A percentile compares a stretch with the other conserved stretches of the same genome.
These are phyloP conservation scores for Astrephomene gubernaculifera DNA, from an alignment of 139 green algal species.

Conservation along the genomic window DNA sequence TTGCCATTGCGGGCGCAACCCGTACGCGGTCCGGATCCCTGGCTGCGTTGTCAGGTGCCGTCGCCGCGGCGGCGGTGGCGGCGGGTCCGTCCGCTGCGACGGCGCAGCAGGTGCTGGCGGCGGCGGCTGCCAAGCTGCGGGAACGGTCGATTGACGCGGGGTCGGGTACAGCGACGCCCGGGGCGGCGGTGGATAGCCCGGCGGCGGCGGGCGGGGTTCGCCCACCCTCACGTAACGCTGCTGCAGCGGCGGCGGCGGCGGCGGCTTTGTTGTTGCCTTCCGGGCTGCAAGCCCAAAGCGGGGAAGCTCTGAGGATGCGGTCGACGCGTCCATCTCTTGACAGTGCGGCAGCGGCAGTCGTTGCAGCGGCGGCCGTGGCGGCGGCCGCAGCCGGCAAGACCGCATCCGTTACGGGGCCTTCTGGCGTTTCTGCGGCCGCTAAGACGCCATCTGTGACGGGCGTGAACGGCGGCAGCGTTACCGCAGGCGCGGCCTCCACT, in stretches of 20 bases:
- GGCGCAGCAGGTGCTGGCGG: constrained; percentile 23
- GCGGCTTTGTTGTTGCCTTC: too few species aligned
- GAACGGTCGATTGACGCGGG: constrained; percentile 2
- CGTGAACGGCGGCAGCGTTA: not conserved
- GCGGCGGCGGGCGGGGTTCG: not conserved
- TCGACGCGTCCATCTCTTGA: not conserved
- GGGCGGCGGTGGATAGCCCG: not conserved
- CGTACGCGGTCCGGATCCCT: not conserved
- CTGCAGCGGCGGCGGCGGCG: not conserved
- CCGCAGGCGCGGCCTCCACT: not conserved
- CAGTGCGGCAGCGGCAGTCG: not conserved
- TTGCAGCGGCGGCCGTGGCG: not conserved
- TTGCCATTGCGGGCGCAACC: not conserved
- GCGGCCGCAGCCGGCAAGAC: too few species aligned
- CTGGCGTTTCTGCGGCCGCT: too few species aligned
- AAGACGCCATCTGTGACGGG: too few species aligned
- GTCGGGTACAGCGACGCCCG: not conserved
- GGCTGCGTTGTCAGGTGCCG: not conserved
- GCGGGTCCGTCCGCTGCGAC: not conserved
- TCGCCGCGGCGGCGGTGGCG: constrained; percentile 2
- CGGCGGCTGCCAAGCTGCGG: constrained; percentile 3
- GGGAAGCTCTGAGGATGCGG: not conserved
- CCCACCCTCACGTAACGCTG: not conserved
- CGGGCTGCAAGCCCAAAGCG: too few species aligned
- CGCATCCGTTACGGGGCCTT: too few species aligned